These are phyloP conservation scores for Lepiota subincarnata DNA, from an alignment of 768 basidiomycete species.

Conservation along the genomic window DNA sequence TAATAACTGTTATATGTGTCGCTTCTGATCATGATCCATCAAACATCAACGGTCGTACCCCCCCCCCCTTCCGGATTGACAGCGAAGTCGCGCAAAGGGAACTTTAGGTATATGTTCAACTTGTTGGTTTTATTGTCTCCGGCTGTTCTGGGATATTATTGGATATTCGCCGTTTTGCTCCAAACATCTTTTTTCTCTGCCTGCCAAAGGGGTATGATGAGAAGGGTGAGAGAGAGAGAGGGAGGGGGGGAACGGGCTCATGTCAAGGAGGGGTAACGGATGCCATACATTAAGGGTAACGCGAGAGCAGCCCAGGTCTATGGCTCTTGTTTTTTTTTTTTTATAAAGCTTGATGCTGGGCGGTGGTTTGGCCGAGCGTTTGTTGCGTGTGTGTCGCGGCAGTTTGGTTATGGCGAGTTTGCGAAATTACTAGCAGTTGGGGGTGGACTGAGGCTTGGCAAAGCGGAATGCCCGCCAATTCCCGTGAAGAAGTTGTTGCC, in stretches of 20 bases:
- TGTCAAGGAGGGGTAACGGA: neutral
- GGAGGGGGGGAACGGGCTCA: neutral
- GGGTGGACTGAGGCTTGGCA: neutral
- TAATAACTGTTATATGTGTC: neutral
- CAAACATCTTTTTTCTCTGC: neutral
- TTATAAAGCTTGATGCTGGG: neutral
- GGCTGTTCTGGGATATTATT: constrained; percentile 9
- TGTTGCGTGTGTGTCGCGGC: neutral
- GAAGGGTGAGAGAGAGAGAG: neutral
- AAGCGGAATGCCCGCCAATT: neutral
- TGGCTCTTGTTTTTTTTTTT: no score
- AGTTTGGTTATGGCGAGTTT: neutral
- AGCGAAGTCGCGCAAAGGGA: constrained; percentile 6
- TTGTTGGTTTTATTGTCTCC: constrained; percentile 8
- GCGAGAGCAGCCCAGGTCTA: neutral
- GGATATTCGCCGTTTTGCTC: constrained; percentile 10
- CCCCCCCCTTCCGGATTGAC: constrained; percentile 1
- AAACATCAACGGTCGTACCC: neutral
- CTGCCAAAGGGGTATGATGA: constrained; percentile 1
- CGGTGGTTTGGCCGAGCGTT: no score
- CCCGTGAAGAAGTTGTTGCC: neutral
- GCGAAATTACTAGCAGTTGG: neutral
- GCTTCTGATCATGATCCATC: constrained; percentile 6
- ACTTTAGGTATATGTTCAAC: neutral
- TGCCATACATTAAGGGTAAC: neutral